Evolutionary conservation across 192 early-diverging fungal genomes (phyloP).

Genomic region (Coemansia sp.): DNA sequence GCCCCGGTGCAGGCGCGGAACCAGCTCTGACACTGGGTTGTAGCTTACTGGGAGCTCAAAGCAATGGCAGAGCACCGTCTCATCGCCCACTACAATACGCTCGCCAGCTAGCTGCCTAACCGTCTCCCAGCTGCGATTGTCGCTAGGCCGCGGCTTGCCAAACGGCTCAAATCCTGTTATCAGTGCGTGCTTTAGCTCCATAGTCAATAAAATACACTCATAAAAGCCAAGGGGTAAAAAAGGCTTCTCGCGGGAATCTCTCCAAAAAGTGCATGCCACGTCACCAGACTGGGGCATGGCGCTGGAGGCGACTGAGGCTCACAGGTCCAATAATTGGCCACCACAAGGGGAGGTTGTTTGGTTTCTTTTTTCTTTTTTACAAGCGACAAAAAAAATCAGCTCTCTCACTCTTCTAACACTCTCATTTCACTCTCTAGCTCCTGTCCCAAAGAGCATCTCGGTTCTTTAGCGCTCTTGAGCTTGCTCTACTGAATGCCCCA

Average conservation of each 20-base stretch:
- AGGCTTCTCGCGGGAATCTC: not conserved
- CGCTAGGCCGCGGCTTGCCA: constrained; percentile 33
- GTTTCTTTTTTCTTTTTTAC: not conserved
- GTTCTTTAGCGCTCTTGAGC: too few relatives aligned
- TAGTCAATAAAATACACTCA: not conserved
- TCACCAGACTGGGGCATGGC: not conserved
- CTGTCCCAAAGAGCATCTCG: too few relatives aligned
- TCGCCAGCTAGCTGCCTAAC: constrained; percentile 26
- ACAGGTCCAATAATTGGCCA: too few relatives aligned
- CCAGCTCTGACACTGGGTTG: constrained; percentile 38
- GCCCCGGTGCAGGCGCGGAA: constrained; percentile 47
- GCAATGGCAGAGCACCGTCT: constrained; percentile 26
- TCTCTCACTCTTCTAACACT: too few relatives aligned
- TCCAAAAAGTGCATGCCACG: constrained; percentile 11
- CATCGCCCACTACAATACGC: constrained; percentile 2
- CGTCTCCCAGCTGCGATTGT: constrained; percentile 55
- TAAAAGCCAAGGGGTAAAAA: not conserved
- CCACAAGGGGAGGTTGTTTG: too few relatives aligned
- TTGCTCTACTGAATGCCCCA: constrained; percentile 3
- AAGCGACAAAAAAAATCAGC: too few relatives aligned
- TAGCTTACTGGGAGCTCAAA: constrained; percentile 62
- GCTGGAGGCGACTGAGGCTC: too few relatives aligned
- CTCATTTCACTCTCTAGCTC: too few relatives aligned
- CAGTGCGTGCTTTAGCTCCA: constrained; percentile 24
- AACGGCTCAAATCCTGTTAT: constrained; percentile 56